Evolutionary conservation across 768 basidiomycete genomes (phyloP).

Genomic region (Lactarius trivialis): DNA sequence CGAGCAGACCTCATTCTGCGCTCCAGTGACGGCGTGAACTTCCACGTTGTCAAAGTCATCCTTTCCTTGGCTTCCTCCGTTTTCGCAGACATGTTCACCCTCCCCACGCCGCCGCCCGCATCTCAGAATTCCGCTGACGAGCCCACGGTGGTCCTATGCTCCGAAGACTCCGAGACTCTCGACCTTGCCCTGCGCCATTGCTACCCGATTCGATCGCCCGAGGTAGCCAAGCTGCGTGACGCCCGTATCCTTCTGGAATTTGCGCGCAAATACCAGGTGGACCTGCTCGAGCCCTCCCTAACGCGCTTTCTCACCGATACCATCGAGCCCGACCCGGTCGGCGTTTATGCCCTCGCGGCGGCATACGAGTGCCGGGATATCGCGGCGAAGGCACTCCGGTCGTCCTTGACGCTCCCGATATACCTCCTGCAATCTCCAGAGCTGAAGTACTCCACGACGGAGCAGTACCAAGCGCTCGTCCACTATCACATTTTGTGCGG

Average conservation of each 20-base stretch:
- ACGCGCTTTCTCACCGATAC: neutral
- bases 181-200: slow-evolving; percentile 14
- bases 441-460: slow-evolving; percentile 2
- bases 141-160: neutral
- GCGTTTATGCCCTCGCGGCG: slow-evolving; percentile 11
- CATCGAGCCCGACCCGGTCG: slow-evolving; percentile 13
- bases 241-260: slow-evolving; percentile 10
- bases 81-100: slow-evolving; percentile 15
- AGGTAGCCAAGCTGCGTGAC: neutral
- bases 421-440: neutral
- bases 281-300: neutral
- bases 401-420: slow-evolving; percentile 1
- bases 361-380: neutral
- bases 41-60: slow-evolving; percentile 12
- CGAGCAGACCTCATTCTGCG: slow-evolving; percentile 5
- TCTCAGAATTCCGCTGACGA: neutral
- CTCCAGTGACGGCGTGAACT: slow-evolving; percentile 10
- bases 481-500: slow-evolving; percentile 7
- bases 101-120: neutral
- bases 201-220: slow-evolving; percentile 4
- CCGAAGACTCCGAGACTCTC: slow-evolving; percentile 9
- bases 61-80: slow-evolving; percentile 9
- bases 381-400: neutral
- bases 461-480: slow-evolving; percentile 7
- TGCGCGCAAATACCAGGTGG: slow-evolving; percentile 16